A percentile compares a stretch with the other conserved stretches of the same genome.
phyloP scores from a whole-genome alignment of 768 basidiomycete species.

The Coprinellus micaceus region DNA sequence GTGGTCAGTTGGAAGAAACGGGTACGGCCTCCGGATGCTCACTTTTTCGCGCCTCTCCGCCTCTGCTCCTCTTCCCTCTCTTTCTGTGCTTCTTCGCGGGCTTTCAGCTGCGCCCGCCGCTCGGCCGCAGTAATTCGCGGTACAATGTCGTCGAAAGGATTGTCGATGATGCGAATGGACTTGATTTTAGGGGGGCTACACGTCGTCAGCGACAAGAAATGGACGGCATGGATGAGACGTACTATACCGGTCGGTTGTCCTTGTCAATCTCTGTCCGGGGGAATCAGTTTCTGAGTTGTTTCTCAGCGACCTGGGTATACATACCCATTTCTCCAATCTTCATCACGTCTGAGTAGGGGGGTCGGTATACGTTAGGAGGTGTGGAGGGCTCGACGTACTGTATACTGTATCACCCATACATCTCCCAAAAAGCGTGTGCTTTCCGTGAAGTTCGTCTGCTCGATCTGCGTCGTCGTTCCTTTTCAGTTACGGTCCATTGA shows the following conservation, averaged over 20 bases:
- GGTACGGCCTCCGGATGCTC: constrained; percentile 21
- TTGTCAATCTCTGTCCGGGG: constrained; percentile 57
- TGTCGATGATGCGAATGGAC: constrained; percentile 78
- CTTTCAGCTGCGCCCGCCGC: constrained; percentile 77
- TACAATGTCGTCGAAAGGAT: constrained; percentile 93
- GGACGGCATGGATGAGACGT: constrained; percentile 22
- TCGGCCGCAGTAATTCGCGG: constrained; percentile 96
- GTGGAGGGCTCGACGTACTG: constrained; percentile 48
- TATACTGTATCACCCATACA: constrained; percentile 85
- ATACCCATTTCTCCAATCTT: constrained; percentile 76
- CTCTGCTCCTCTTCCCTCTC: constrained; percentile 76
- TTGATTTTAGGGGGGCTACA: constrained; percentile 88
- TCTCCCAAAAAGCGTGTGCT: constrained; percentile 93
- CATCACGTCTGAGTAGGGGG: constrained; percentile 80
- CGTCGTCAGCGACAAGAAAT: background rate
- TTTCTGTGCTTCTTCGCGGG: constrained; percentile 68
- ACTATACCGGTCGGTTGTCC: constrained; percentile 81
- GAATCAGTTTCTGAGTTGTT: background rate
- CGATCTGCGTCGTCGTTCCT: constrained; percentile 65
- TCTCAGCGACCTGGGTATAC: background rate
- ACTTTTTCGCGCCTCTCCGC: constrained; percentile 87
- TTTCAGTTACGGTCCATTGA: too few species aligned
- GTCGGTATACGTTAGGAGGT: constrained; percentile 1
- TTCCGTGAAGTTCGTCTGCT: constrained; percentile 90
- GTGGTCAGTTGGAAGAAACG: background rate